Conservation (phyloP, 2,329 filamentous ascomycete species). For the Acephala macrosclerotiorum region DNA sequence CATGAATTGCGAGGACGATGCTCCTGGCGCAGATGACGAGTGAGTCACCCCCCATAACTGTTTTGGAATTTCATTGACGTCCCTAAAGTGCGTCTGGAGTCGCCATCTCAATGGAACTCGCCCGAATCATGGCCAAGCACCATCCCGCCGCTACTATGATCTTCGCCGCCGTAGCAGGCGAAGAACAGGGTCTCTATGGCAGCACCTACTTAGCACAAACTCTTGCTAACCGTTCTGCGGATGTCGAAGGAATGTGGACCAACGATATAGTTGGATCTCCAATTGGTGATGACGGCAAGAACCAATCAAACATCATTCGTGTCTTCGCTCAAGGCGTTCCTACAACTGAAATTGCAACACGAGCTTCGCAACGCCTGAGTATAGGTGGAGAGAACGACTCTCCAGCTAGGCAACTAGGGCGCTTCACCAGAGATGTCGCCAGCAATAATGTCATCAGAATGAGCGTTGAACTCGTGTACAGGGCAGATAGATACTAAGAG, state of each 20-base stretch:
- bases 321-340: constrained; percentile 56
- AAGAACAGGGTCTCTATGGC: constrained; percentile 64
- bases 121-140: constrained; percentile 56
- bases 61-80: not conserved
- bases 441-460: constrained; percentile 59
- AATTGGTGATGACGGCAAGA: constrained; percentile 52
- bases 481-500: constrained; percentile 62
- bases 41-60: constrained; percentile 2
- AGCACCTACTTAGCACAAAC: constrained; percentile 59
- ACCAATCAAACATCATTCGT: constrained; percentile 59
- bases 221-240: constrained; percentile 56
- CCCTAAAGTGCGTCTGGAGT: constrained; percentile 54
- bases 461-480: constrained; percentile 63
- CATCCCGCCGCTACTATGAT: constrained; percentile 60
- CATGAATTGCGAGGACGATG: constrained; percentile 58
- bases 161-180: constrained; percentile 63
- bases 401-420: constrained; percentile 60
- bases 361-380: constrained; percentile 49
- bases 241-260: constrained; percentile 63
- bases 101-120: constrained; percentile 62
- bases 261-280: constrained; percentile 58
- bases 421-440: constrained; percentile 62
- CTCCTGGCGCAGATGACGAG: constrained; percentile 65
- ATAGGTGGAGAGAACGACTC: constrained; percentile 62
- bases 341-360: constrained; percentile 49